Evolutionary conservation across 2,329 filamentous ascomycete species (phyloP).

Genomic region (Ophiostoma sp.): DNA sequence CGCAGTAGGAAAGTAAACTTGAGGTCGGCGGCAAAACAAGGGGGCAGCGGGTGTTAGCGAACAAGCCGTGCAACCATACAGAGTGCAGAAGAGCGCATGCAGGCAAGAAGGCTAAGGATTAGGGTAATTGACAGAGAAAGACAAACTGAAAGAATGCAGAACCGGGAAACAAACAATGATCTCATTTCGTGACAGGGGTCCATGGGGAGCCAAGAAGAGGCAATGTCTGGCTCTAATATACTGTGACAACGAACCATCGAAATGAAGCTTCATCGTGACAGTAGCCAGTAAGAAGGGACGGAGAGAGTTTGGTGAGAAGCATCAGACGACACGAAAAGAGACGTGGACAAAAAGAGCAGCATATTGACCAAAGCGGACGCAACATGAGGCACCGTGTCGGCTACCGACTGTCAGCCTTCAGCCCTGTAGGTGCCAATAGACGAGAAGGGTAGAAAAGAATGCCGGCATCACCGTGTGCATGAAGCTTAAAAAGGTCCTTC

Average conservation of each 20-base stretch:
- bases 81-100: background rate
- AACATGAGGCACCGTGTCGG: background rate
- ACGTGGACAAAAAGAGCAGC: background rate
- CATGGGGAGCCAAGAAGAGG: background rate
- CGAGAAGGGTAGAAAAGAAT: background rate
- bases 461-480: background rate
- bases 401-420: background rate
- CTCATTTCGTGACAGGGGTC: background rate
- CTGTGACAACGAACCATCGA: background rate
- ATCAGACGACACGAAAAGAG: background rate
- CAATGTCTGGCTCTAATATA: background rate
- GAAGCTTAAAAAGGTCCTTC: background rate
- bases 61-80: slow-evolving; percentile 10
- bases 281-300: background rate
- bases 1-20: background rate
- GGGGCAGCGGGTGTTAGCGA: background rate
- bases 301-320: background rate
- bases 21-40: slow-evolving; percentile 4
- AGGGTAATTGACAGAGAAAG: background rate
- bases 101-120: background rate
- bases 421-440: background rate
- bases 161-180: slow-evolving; percentile 9
- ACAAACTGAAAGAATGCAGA: background rate
- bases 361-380: background rate
- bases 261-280: background rate